Evolutionary conservation across 2,329 filamentous ascomycete genomes (phyloP).

Genomic region (Aschersonia sp.): DNA sequence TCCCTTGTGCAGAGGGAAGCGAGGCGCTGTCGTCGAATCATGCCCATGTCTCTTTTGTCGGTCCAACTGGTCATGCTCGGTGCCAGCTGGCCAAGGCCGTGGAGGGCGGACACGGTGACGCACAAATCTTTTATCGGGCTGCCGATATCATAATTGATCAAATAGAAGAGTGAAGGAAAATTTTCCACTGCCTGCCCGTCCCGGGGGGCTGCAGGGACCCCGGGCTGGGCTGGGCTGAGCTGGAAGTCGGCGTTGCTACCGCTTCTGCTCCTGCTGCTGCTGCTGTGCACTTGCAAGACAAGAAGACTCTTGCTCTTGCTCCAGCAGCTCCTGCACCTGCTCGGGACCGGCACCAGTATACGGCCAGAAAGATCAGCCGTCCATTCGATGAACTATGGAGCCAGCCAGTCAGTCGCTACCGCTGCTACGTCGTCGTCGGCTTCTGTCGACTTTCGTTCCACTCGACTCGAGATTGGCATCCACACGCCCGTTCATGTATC

Average conservation of each 20-base stretch:
- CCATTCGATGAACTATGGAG: not conserved
- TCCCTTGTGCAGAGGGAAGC: not conserved
- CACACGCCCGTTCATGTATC: conserved; percentile 1
- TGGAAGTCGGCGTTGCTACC: not conserved
- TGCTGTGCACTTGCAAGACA: too few species aligned
- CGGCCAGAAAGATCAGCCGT: not conserved
- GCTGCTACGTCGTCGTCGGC: not conserved
- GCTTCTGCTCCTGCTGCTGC: too few species aligned
- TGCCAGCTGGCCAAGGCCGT: not conserved
- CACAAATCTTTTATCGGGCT: not conserved
- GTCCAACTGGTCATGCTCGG: not conserved
- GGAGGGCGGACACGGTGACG: not conserved
- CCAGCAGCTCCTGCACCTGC: too few species aligned
- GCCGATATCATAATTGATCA: not conserved
- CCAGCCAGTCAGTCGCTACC: not conserved
- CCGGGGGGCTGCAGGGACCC: too few species aligned
- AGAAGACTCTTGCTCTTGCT: too few species aligned
- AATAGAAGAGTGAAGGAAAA: not conserved
- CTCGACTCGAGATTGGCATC: conserved; percentile 1
- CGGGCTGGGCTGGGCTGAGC: not conserved
- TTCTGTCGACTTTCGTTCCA: not conserved
- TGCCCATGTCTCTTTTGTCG: not conserved
- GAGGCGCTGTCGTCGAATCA: not conserved
- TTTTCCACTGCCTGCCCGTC: not conserved
- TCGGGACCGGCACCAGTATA: not conserved